Base-by-base conservation (phyloP, 495 filamentous ascomycete genomes). In the Penicillium maclennaniae region DNA sequence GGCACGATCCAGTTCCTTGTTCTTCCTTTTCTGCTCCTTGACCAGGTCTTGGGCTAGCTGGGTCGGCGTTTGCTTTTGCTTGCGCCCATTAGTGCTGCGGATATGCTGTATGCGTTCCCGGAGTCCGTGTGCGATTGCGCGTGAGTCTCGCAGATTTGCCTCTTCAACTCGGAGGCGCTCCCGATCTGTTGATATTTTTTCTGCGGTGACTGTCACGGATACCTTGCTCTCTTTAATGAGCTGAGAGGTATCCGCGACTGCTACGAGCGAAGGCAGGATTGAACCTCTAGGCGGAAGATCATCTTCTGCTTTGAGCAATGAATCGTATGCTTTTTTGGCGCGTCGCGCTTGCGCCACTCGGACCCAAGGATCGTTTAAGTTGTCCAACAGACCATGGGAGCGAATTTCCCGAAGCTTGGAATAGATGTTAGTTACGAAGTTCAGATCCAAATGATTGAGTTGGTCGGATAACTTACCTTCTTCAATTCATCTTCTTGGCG, bases 261-360 rank as follows among this genome's bases (percentile, higher is more conserved):
- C 88, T 7, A 95, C 66, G 0, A 95, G 74, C 20, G 84, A 80
- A 6, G 88, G 87, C 8, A 95, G 66, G 21, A 83, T 75, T 17
- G 89, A 91, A 16, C 79, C 81, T 7, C 82, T 70, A 10, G 73
- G 69, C 21, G 89, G 88, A 19, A 92, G 72, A 47, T 79, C 79
- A 17, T 84, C 83, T 38, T 85, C 79, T 17, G 74, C 68, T 23
- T 81, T 74, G 14, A 83, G 73, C 17, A 87, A 66, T 23, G 78
- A 75, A 31, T 82, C 77, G 61, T 89, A 91, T 7, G 84, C 84
- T 47, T 75, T 73, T 55, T 81, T 84, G 62, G 88, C 79, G 49
- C 70, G 58, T 37, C 70, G 71, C n/a, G 82, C 63, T 62, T 86
- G 80, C 6, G 70, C 69, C 1, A 86, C 59, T 43, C 79, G 78